phyloP scores from a whole-genome alignment of 2,329 filamentous ascomycete genomes.

The Didymella sp. region DNA sequence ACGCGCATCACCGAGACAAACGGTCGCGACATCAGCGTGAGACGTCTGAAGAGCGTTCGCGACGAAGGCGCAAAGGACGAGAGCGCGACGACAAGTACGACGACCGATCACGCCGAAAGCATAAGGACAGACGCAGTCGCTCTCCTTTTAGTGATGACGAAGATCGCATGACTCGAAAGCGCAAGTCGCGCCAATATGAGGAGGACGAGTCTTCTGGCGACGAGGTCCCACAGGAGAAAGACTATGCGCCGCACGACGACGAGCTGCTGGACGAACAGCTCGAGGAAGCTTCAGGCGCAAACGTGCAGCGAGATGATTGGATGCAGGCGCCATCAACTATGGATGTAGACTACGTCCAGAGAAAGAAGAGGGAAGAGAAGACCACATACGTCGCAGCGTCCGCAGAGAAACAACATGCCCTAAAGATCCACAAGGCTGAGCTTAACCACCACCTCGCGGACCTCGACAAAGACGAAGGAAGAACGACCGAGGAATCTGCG shows the following conservation, averaged over 20 bases:
- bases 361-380: slow-evolving; percentile 59
- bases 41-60: slow-evolving; percentile 47
- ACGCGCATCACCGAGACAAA: slow-evolving; percentile 65
- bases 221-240: slow-evolving; percentile 53
- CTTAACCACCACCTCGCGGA: slow-evolving; percentile 75
- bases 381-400: slow-evolving; percentile 55
- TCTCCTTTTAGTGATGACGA: slow-evolving; percentile 46
- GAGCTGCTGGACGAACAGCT: slow-evolving; percentile 54
- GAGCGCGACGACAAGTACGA: slow-evolving; percentile 50
- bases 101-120: slow-evolving; percentile 46
- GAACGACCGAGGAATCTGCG: slow-evolving; percentile 55
- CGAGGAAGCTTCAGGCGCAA: slow-evolving; percentile 46
- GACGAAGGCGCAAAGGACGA: slow-evolving; percentile 53
- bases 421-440: slow-evolving; percentile 79
- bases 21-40: slow-evolving; percentile 64
- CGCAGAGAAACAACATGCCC: slow-evolving; percentile 66
- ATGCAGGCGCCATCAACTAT: slow-evolving; percentile 88
- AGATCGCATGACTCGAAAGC: slow-evolving; percentile 42
- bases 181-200: slow-evolving; percentile 44
- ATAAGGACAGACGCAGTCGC: slow-evolving; percentile 35
- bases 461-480: slow-evolving; percentile 53
- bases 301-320: slow-evolving; percentile 81
- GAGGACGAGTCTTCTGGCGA: slow-evolving; percentile 42
- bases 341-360: slow-evolving; percentile 82
- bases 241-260: slow-evolving; percentile 52